Evolutionary conservation across 345 rosid species (phyloP).

Genomic region (Salix purpurea): DNA sequence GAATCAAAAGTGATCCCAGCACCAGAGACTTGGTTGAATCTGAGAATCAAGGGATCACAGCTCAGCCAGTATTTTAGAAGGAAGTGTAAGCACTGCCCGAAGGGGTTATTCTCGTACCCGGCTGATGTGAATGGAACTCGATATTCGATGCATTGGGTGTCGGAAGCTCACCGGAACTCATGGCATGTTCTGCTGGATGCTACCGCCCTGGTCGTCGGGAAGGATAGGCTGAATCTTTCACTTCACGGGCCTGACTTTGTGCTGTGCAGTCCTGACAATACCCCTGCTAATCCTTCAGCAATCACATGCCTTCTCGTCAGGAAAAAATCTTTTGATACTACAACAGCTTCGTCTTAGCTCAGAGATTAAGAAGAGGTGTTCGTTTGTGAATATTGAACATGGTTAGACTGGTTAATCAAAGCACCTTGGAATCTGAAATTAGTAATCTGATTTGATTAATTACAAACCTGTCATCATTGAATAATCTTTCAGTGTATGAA

Average conservation of each 20-base stretch:
- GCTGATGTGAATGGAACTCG: conserved; percentile 53
- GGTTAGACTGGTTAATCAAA: conserved; percentile 2
- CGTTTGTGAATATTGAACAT: conserved; percentile 11
- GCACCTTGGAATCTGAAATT: not conserved
- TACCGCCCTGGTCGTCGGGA: conserved; percentile 41
- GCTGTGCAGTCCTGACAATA: conserved; percentile 47
- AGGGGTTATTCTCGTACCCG: conserved; percentile 62
- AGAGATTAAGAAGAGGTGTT: conserved; percentile 10
- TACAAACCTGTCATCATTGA: not conserved
- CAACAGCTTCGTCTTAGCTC: conserved; percentile 23
- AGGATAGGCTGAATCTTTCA: conserved; percentile 49
- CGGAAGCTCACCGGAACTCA: conserved; percentile 65
- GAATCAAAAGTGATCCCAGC: conserved; percentile 61
- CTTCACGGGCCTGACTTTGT: conserved; percentile 66
- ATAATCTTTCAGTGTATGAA: not conserved
- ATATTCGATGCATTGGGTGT: conserved; percentile 66
- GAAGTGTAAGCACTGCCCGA: conserved; percentile 58
- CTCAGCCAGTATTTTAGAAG: conserved; percentile 68
- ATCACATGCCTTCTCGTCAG: conserved; percentile 63
- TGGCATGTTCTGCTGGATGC: conserved; percentile 75
- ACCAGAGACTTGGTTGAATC: conserved; percentile 65
- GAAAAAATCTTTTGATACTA: conserved; percentile 56
- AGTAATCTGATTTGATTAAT: conserved; percentile 8
- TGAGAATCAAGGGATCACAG: conserved; percentile 76
- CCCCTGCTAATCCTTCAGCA: conserved; percentile 39